These are phyloP conservation scores for Favolaschia claudopus DNA, from an alignment of 768 basidiomycete genomes.

Conservation along the genomic window DNA sequence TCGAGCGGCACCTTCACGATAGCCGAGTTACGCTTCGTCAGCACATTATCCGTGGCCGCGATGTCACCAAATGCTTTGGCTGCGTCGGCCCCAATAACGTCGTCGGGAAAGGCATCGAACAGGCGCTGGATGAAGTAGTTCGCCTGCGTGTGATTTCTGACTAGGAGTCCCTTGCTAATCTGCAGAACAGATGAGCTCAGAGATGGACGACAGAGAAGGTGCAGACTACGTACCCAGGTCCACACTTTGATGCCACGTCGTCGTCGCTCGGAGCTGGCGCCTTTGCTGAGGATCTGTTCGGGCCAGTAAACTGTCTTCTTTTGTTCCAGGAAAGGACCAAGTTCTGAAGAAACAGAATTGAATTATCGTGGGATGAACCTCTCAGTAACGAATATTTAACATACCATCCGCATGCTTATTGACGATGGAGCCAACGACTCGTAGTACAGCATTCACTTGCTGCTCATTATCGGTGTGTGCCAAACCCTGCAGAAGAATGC, in stretches of 20 bases:
- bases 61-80: constrained; percentile 79
- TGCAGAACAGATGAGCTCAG: constrained; percentile 36
- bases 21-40: constrained; percentile 83
- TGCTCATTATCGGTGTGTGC: constrained; percentile 50
- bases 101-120: constrained; percentile 76
- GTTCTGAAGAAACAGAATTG: constrained; percentile 42
- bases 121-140: constrained; percentile 66
- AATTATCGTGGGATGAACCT: neutral
- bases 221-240: constrained; percentile 64
- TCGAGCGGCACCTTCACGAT: constrained; percentile 69
- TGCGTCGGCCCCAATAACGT: constrained; percentile 69
- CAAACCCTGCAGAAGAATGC: constrained; percentile 69
- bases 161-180: constrained; percentile 82
- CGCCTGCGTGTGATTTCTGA: constrained; percentile 72
- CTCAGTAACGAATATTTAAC: constrained; percentile 29
- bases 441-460: constrained; percentile 64
- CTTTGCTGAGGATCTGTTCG: constrained; percentile 46
- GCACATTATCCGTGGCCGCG: constrained; percentile 61
- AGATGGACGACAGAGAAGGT: neutral
- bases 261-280: constrained; percentile 48
- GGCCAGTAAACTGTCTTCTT: constrained; percentile 59
- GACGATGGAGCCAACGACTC: constrained; percentile 69
- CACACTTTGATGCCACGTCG: constrained; percentile 63
- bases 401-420: constrained; percentile 82
- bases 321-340: constrained; percentile 51